Base-by-base conservation (phyloP, 2,329 filamentous ascomycete genomes). In the Chaetomium globosum region DNA sequence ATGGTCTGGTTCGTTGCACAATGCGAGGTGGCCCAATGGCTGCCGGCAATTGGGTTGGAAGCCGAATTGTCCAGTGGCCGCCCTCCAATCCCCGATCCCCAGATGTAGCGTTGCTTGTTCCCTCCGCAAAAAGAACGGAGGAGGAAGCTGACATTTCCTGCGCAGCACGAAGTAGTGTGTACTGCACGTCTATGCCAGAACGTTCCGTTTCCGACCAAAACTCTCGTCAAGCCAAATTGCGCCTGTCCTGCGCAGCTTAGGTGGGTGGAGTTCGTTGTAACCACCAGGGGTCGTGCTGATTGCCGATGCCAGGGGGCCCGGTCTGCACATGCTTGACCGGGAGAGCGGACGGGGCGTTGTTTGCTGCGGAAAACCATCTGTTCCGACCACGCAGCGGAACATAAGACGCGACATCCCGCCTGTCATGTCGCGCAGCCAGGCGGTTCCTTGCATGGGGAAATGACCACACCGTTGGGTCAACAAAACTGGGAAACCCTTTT, bases 301-400 rank as follows among this genome's bases (percentile, higher is more conserved):
- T 70, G 70, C 68, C 67, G 64, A 54, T 55, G 52, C 63, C 58
- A 65, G 67, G 67, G 61, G n/a, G 49, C 21, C 66, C 56, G 21
- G 60, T 60, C 63, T 59, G 63, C 67, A 62, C 63, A 64, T 66
- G 62, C 58, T 54, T 48, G 65, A 61, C 59, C 55, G 52, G 51
- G 49, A 58, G 49, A 60, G 33, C 31, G n/a, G 30, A 53, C 28
- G 48, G 52, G 31, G 21, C 59, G 33, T 51, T 63, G 60, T 68
- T 63, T 66, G 51, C 49, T 59, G 52, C 56, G 28, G 56, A 64
- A 28, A 63, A n/a, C 48, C 48, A 23, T 28, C 64, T 21, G 56
- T 63, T 43, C 54, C 64, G 59, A 59, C 62, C 62, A 57, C 59
- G 16, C 31, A 63, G 63, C 52, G 59, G 26, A 51, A 46, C 52